These are phyloP conservation scores for Solanum hybrid DNA, from an alignment of 305 asterid genomes.

Conservation along the genomic window DNA sequence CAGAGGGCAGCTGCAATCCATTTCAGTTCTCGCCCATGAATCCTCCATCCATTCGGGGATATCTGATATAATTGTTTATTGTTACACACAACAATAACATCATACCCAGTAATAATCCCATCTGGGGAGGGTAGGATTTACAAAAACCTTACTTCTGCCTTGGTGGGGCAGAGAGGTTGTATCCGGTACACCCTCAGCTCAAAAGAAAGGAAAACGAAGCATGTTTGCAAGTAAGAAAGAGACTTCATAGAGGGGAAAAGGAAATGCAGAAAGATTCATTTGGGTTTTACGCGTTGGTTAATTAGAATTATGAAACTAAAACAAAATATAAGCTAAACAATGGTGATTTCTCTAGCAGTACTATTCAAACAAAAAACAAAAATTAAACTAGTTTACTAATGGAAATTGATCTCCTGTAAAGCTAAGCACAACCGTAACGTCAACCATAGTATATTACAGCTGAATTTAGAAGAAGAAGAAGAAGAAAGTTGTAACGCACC, in stretches of 20 bases:
- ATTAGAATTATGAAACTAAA: too few species aligned
- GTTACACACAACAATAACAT: neutral
- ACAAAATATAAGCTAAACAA: too few species aligned
- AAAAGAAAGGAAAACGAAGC: too few species aligned
- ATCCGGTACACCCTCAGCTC: too few species aligned
- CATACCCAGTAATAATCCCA: neutral
- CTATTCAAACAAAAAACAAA: neutral
- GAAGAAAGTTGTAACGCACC: slow-evolving; percentile 22
- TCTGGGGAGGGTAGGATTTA: too few species aligned
- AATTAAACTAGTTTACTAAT: neutral
- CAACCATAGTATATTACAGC: neutral
- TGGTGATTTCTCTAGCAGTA: neutral
- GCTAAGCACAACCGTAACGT: neutral
- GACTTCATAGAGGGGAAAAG: too few species aligned
- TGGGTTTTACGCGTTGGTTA: too few species aligned
- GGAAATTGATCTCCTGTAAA: neutral
- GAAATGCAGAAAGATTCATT: too few species aligned
- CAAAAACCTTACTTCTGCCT: too few species aligned
- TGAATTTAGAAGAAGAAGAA: neutral
- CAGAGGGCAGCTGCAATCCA: neutral
- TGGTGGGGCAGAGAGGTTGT: too few species aligned
- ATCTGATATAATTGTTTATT: neutral
- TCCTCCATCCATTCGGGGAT: neutral
- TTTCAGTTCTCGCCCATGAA: neutral
- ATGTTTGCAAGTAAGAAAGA: too few species aligned